These are phyloP conservation scores for Limonium bicolor DNA, from an alignment of 148 eudicot genomes.

Conservation along the genomic window DNA sequence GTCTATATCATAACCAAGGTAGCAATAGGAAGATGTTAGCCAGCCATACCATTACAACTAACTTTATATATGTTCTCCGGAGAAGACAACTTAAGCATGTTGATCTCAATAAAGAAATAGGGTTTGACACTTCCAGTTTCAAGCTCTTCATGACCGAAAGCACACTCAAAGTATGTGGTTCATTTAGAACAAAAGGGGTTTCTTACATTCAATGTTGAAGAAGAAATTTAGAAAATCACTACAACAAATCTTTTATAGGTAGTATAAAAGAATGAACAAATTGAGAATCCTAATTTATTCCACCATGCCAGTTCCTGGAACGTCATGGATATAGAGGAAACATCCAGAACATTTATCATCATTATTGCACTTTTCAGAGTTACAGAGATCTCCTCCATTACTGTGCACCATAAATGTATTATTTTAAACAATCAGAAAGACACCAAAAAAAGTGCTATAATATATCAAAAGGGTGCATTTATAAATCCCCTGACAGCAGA, in stretches of 20 bases:
- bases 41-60: too few relatives aligned
- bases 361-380: constrained; percentile 77
- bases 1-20: constrained; percentile 5
- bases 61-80: constrained; percentile 92
- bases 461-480: too few relatives aligned
- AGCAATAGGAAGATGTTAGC: too few relatives aligned
- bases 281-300: too few relatives aligned
- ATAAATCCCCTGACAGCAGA: too few relatives aligned
- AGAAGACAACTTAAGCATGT: constrained; percentile 87
- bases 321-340: constrained; percentile 96
- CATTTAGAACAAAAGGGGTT: too few relatives aligned
- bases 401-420: constrained; percentile 52
- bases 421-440: too few relatives aligned
- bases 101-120: constrained; percentile 78
- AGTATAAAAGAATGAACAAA: too few relatives aligned
- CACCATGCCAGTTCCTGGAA: constrained; percentile 99
- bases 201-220: too few relatives aligned
- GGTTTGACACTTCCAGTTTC: constrained; percentile 71
- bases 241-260: too few relatives aligned
- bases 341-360: constrained; percentile 95
- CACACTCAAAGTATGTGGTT: constrained; percentile 95
- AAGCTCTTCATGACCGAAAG: constrained; percentile 77
- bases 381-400: constrained; percentile 78
- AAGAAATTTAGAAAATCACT: too few relatives aligned
- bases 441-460: too few relatives aligned